phyloP scores from a whole-genome alignment of 2,329 filamentous ascomycete genomes.

The Ustulina deusta region DNA sequence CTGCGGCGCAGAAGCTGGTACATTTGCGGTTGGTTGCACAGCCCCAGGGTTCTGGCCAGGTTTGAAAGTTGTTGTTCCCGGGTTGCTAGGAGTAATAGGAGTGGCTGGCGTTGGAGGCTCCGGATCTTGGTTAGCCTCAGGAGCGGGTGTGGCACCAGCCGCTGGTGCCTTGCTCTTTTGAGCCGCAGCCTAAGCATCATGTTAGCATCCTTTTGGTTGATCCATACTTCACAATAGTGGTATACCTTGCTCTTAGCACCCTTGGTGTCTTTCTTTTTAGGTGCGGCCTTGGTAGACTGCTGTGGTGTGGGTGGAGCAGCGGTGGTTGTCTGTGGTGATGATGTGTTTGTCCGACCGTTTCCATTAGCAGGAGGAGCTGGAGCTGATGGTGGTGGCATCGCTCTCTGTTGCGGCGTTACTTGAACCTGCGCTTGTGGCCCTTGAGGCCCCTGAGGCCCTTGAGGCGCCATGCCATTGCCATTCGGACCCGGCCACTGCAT shows the following conservation, averaged over 20 bases:
- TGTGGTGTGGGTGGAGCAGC: conserved; percentile 81
- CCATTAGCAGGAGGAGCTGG: conserved; percentile 61
- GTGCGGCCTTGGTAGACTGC: conserved; percentile 77
- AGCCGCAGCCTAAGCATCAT: conserved; percentile 60
- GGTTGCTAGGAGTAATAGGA: conserved; percentile 71
- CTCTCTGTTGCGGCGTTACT: conserved; percentile 78
- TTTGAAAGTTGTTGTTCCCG: conserved; percentile 56
- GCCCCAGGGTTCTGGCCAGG: conserved; percentile 58
- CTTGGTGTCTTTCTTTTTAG: conserved; percentile 81
- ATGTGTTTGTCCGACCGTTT: conserved; percentile 65
- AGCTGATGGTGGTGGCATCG: conserved; percentile 75
- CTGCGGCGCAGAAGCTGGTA: conserved; percentile 59
- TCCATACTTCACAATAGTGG: not conserved
- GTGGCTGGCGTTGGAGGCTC: conserved; percentile 72
- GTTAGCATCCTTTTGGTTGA: conserved; percentile 46
- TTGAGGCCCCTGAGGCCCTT: conserved; percentile 52
- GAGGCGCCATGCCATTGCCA: conserved; percentile 58
- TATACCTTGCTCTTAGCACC: conserved; percentile 75
- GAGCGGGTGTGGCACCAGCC: conserved; percentile 67
- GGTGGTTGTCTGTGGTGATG: conserved; percentile 72
- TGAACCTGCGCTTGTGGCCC: conserved; percentile 66
- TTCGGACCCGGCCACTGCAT: conserved; percentile 63
- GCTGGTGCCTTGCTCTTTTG: conserved; percentile 71
- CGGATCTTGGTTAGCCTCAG: conserved; percentile 66
- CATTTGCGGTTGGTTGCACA: conserved; percentile 55